phyloP scores from a whole-genome alignment of 768 basidiomycete species.

The Fomitopsis pulvina region DNA sequence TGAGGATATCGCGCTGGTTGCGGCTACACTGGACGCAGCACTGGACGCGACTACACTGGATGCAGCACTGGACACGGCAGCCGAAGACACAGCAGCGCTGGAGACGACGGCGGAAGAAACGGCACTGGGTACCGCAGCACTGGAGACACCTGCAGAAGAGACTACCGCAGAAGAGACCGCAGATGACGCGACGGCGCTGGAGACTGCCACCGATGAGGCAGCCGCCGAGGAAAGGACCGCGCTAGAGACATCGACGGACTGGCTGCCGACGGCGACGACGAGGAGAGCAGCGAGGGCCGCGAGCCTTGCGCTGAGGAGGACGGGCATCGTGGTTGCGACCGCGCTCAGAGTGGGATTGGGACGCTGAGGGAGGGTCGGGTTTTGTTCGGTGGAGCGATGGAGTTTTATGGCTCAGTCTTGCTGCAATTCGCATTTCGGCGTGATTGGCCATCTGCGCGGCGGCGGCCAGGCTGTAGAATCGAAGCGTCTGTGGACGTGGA shows the following conservation, averaged over 20 bases:
- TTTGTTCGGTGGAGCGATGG: not conserved
- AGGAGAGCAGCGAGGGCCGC: slow-evolving; percentile 14
- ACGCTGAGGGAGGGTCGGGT: not conserved
- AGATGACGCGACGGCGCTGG: slow-evolving; percentile 1
- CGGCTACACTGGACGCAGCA: slow-evolving; percentile 2
- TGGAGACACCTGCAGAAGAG: not conserved
- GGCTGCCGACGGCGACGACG: slow-evolving; percentile 8
- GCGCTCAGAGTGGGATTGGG: not conserved
- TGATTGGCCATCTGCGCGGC: not conserved
- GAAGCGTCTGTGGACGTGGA: not conserved
- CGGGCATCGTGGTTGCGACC: not conserved
- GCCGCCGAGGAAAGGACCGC: not conserved
- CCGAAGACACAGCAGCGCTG: slow-evolving; percentile 5
- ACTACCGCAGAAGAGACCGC: not conserved
- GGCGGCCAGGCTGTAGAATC: not conserved
- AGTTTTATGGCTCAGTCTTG: not conserved
- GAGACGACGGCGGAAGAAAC: not conserved
- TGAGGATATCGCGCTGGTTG: not conserved
- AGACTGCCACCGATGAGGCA: not conserved
- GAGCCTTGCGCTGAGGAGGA: slow-evolving; percentile 5
- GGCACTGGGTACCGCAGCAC: slow-evolving; percentile 2
- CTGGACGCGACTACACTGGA: slow-evolving; percentile 4
- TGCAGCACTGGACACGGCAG: slow-evolving; percentile 5
- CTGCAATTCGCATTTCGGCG: not conserved
- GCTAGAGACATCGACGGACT: slow-evolving; percentile 5